These are phyloP conservation scores for Scedosporium dehoogii DNA, from an alignment of 2,329 filamentous ascomycete genomes.

Conservation along the genomic window DNA sequence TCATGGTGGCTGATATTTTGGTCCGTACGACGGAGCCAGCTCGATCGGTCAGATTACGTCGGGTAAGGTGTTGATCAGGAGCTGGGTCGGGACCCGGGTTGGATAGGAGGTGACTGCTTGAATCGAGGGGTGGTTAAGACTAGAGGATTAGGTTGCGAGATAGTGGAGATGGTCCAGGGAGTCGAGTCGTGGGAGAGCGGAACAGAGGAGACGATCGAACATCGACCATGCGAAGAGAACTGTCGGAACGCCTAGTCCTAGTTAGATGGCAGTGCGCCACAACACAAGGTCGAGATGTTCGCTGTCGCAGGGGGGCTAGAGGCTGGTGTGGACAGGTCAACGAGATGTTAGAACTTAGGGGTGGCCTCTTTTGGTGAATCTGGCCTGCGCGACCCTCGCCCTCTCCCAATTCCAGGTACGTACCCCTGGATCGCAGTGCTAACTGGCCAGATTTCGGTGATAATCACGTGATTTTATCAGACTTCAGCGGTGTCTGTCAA, in stretches of 20 bases:
- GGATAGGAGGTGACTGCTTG: neutral
- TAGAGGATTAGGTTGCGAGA: slow-evolving; percentile 13
- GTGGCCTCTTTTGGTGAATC: slow-evolving; percentile 5
- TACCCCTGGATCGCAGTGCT: neutral
- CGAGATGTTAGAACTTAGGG: neutral
- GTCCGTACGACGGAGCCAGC: neutral
- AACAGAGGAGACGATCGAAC: neutral
- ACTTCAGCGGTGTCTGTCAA: neutral
- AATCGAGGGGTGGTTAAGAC: slow-evolving; percentile 1
- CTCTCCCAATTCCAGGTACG: slow-evolving; percentile 1
- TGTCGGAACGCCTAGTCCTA: slow-evolving; percentile 5
- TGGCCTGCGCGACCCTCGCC: slow-evolving; percentile 4
- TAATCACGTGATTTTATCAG: neutral
- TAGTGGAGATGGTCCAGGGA: slow-evolving; percentile 15
- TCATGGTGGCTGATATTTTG: slow-evolving; percentile 52
- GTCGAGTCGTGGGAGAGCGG: slow-evolving; percentile 13
- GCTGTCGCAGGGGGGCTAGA: neutral
- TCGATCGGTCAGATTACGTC: slow-evolving; percentile 7
- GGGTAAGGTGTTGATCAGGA: slow-evolving; percentile 12
- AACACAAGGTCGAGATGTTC: neutral
- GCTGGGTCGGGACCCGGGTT: slow-evolving; percentile 9
- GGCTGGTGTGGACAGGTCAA: slow-evolving; percentile 6
- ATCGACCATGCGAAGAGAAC: slow-evolving; percentile 3
- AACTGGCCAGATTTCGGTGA: slow-evolving; percentile 1
- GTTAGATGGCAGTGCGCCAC: slow-evolving; percentile 1